Evolutionary conservation across 495 filamentous ascomycete species (phyloP).

Genomic region (Lasiosphaeria ovina): DNA sequence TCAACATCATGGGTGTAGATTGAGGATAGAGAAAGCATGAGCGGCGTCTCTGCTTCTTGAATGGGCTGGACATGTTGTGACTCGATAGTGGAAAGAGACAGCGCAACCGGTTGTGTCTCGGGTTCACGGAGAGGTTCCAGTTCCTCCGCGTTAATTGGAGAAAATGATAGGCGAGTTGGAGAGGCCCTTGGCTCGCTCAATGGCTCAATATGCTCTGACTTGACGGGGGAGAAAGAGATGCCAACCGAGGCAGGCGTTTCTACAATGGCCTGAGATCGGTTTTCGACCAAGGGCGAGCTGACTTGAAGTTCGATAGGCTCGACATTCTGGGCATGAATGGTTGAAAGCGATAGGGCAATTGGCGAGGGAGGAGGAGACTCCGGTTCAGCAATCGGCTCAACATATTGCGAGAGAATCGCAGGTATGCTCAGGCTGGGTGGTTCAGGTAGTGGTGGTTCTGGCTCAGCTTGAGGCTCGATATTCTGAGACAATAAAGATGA

Average conservation of each 20-base stretch:
- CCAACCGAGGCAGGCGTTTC: slow-evolving; percentile 9
- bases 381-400: slow-evolving; percentile 28
- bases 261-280: slow-evolving; percentile 1
- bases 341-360: slow-evolving; percentile 23
- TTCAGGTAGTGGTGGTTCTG: slow-evolving; percentile 18
- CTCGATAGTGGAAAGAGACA: slow-evolving; percentile 33
- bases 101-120: slow-evolving; percentile 18
- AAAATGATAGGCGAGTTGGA: slow-evolving; percentile 25
- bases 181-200: slow-evolving; percentile 15
- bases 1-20: slow-evolving; percentile 20
- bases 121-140: slow-evolving; percentile 31
- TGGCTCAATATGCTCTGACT: slow-evolving; percentile 26
- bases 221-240: slow-evolving; percentile 23
- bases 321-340: slow-evolving; percentile 21
- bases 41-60: slow-evolving; percentile 10
- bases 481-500: slow-evolving; percentile 26
- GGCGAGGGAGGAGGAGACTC: slow-evolving; percentile 16
- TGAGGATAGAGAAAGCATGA: slow-evolving; percentile 16
- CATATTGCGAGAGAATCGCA: slow-evolving; percentile 18
- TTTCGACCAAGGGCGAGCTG: slow-evolving; percentile 9
- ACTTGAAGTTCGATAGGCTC: slow-evolving; percentile 22
- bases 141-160: slow-evolving; percentile 26
- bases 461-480: slow-evolving; percentile 27
- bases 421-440: slow-evolving; percentile 20
- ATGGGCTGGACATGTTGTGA: slow-evolving; percentile 35